Conservation (phyloP, 1,284 basidiomycete genomes). For the Spongiforma sp. region DNA sequence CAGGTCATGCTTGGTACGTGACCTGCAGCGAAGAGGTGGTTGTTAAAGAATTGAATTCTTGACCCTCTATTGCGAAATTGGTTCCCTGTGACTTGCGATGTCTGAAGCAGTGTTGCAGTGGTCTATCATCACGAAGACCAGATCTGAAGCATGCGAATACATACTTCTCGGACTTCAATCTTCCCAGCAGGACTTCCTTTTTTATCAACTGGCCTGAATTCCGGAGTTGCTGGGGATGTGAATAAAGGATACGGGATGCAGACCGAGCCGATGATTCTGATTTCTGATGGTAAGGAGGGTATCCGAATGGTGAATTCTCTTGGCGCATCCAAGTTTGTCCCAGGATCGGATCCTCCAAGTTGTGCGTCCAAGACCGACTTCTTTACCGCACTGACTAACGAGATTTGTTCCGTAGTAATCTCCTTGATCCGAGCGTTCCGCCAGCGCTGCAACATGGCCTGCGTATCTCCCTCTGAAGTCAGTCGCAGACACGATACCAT, state of each 20-base stretch:
- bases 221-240: constrained; percentile 37
- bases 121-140: constrained; percentile 34
- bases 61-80: neutral
- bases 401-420: too few relatives aligned
- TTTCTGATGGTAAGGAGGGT: constrained; percentile 18
- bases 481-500: too few relatives aligned
- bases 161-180: constrained; percentile 31
- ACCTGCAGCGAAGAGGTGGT: neutral
- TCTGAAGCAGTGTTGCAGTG: constrained; percentile 33
- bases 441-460: too few relatives aligned
- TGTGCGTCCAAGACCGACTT: too few relatives aligned
- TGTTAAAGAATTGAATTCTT: neutral
- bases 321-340: constrained; percentile 10
- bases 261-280: constrained; percentile 10
- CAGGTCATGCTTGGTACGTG: neutral
- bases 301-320: constrained; percentile 29
- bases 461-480: too few relatives aligned
- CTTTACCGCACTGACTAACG: too few relatives aligned
- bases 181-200: constrained; percentile 20
- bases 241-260: constrained; percentile 38
- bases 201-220: neutral
- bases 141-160: constrained; percentile 31
- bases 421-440: too few relatives aligned
- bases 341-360: neutral
- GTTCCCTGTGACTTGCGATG: constrained; percentile 19